Evolutionary conservation across 106 monocot genomes (phyloP).

Genomic region (Phalaenopsis aphrodite): DNA sequence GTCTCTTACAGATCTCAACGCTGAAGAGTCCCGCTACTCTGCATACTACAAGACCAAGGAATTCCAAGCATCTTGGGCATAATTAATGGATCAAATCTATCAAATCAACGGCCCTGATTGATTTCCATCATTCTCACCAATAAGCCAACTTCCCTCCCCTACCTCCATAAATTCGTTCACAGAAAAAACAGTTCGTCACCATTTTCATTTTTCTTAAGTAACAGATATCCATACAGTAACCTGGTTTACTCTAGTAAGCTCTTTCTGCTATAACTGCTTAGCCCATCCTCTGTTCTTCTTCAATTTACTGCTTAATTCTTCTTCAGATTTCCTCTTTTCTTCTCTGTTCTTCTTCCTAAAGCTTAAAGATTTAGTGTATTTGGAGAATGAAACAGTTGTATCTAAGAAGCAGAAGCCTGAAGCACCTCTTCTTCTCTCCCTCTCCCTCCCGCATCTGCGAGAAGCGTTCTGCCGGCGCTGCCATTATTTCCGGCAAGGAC

Average conservation of each 20-base stretch:
- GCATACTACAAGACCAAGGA: too few species aligned
- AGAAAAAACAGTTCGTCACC: neutral
- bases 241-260: neutral
- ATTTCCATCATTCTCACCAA: neutral
- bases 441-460: neutral
- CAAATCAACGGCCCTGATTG: conserved; percentile 1
- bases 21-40: too few species aligned
- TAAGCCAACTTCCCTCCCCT: conserved; percentile 1
- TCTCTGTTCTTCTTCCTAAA: neutral
- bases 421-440: conserved; percentile 33
- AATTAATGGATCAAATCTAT: neutral
- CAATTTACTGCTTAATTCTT: neutral
- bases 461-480: neutral
- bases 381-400: conserved; percentile 22
- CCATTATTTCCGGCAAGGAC: neutral
- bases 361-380: neutral
- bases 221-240: neutral
- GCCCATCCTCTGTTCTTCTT: neutral
- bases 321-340: neutral
- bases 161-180: conserved; percentile 9
- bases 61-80: neutral
- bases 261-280: neutral
- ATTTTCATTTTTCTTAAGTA: neutral
- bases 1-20: too few species aligned
- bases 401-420: conserved; percentile 41